These are phyloP conservation scores for Phytophthora litchii DNA, from an alignment of 352 stramenopile genomes.

Conservation along the genomic window DNA sequence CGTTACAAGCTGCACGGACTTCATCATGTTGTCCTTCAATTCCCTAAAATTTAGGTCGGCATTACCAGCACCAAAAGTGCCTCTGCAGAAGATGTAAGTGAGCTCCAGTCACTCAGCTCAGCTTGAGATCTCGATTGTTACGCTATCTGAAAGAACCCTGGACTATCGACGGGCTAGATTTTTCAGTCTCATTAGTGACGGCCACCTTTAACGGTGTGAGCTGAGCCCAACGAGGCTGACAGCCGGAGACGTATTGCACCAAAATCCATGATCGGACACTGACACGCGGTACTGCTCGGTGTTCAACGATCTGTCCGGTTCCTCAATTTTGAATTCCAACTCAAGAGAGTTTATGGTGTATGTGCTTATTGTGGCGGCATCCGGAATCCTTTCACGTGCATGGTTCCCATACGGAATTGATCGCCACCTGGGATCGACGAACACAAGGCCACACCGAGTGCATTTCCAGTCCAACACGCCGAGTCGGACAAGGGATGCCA, in stretches of 20 bases:
- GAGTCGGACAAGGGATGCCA: constrained; percentile 24
- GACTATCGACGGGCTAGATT: constrained; percentile 15
- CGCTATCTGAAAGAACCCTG: constrained; percentile 6
- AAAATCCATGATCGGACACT: constrained; percentile 9
- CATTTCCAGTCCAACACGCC: too few species aligned
- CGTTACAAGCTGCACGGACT: not conserved
- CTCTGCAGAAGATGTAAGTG: not conserved
- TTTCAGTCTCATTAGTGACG: constrained; percentile 15
- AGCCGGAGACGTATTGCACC: not conserved
- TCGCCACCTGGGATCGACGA: constrained; percentile 17
- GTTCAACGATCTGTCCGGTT: constrained; percentile 4
- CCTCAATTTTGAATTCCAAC: constrained; percentile 3
- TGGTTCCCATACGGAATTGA: constrained; percentile 6
- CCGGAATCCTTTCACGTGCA: constrained; percentile 4
- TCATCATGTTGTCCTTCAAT: not conserved
- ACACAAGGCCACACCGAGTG: not conserved
- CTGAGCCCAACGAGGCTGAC: too few species aligned
- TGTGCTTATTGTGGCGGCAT: constrained; percentile 1
- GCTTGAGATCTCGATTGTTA: too few species aligned
- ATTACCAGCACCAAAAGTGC: not conserved
- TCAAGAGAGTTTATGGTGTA: constrained; percentile 3
- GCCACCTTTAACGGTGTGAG: not conserved
- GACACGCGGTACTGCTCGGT: constrained; percentile 1
- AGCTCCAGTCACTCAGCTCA: too few species aligned
- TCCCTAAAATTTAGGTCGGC: not conserved